phyloP scores from a whole-genome alignment of 2,329 filamentous ascomycete species.

The Exophiala sideris region DNA sequence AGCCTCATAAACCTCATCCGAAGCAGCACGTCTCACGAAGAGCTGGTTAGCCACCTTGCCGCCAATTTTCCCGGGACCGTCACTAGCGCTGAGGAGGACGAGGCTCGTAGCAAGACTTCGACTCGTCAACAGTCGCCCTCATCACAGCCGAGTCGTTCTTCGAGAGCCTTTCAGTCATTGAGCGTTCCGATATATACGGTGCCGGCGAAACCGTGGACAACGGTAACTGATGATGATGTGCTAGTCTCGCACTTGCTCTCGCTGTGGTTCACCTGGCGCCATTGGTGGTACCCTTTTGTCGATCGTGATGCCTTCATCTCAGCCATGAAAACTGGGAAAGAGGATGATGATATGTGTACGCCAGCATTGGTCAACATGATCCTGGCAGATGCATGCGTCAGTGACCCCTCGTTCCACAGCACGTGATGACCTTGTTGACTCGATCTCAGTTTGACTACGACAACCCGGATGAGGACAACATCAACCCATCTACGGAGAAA shows the following conservation, averaged over 20 bases:
- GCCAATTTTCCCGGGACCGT: conserved; percentile 1
- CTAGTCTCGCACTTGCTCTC: conserved; percentile 36
- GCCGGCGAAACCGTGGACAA: conserved; percentile 31
- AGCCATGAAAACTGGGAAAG: conserved; percentile 31
- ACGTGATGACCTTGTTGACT: neutral
- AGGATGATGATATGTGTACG: conserved; percentile 33
- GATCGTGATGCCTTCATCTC: conserved; percentile 33
- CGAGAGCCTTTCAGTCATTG: neutral
- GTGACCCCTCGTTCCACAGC: neutral
- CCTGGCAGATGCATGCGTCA: conserved; percentile 27
- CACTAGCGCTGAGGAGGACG: neutral
- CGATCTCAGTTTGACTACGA: conserved; percentile 3
- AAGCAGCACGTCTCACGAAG: neutral
- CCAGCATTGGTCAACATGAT: conserved; percentile 37
- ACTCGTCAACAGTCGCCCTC: conserved; percentile 5
- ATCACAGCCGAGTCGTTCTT: neutral
- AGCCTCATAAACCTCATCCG: conserved; percentile 1
- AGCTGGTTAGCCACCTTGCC: conserved; percentile 1
- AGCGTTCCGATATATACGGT: neutral
- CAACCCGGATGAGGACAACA: neutral
- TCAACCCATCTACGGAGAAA: neutral
- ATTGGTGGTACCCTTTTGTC: conserved; percentile 32
- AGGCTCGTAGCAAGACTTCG: conserved; percentile 1
- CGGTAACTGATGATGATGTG: conserved; percentile 32
- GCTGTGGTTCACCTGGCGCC: conserved; percentile 34